Percentiles rank a stretch among this genome's conserved stretches.
These are phyloP conservation scores for Pseudevernia furfuracea DNA, from an alignment of 495 filamentous ascomycete species.

Conservation along the genomic window DNA sequence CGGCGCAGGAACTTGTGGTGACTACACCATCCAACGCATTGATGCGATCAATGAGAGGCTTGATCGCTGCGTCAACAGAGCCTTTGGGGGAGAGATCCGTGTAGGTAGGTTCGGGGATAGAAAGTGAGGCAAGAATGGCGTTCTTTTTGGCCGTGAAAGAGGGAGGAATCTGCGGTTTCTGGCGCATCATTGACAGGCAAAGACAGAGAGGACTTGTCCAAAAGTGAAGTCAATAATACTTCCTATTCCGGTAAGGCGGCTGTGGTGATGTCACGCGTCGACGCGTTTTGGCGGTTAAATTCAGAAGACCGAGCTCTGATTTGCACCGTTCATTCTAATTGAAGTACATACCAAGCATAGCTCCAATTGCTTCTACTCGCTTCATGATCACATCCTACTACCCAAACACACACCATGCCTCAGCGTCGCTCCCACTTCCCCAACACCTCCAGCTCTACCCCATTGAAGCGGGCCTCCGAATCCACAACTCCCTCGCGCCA, in stretches of 20 bases:
- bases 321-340: neutral
- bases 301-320: neutral
- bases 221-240: neutral
- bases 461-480: constrained; percentile 27
- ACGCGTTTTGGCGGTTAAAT: constrained; percentile 13
- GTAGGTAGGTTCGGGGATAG: constrained; percentile 57
- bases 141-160: constrained; percentile 53
- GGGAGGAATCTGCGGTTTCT: constrained; percentile 25
- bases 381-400: neutral
- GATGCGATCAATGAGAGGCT: constrained; percentile 65
- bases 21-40: constrained; percentile 67
- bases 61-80: constrained; percentile 66
- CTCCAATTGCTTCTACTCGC: neutral
- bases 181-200: neutral
- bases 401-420: constrained; percentile 12
- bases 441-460: constrained; percentile 19
- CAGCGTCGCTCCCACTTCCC: constrained; percentile 23
- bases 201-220: neutral
- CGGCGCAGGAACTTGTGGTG: constrained; percentile 87
- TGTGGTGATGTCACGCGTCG: constrained; percentile 12
- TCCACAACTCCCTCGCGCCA: constrained; percentile 30
- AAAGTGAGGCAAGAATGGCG: constrained; percentile 57
- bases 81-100: constrained; percentile 80
- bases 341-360: neutral
- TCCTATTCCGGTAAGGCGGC: constrained; percentile 9